A percentile compares a stretch with the other conserved stretches of the same genome.
phyloP scores from a whole-genome alignment of 495 filamentous ascomycete genomes.

The Hypoxylon cercidicola region DNA sequence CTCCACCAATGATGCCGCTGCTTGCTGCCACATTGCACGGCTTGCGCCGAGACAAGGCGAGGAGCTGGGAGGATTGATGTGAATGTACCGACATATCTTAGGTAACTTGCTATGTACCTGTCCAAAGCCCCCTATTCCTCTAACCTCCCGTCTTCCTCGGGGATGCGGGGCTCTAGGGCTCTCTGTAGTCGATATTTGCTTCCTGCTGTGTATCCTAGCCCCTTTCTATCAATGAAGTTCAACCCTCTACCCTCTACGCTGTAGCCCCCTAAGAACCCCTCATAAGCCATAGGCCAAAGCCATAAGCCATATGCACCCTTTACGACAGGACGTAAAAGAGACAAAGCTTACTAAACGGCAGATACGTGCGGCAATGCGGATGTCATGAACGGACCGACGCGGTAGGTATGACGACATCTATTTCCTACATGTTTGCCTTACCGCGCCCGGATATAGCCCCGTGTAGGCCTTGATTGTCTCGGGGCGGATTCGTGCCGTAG shows the following conservation, averaged over 20 bases:
- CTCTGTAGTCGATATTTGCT: not conserved
- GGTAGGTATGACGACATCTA: not conserved
- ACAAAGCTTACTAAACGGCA: not conserved
- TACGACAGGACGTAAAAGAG: not conserved
- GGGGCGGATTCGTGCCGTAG: not conserved
- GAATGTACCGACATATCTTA: not conserved
- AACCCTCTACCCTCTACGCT: not conserved
- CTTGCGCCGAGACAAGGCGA: constrained; percentile 16
- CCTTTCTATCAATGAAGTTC: not conserved
- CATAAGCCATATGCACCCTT: too few relatives aligned
- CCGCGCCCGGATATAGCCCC: not conserved
- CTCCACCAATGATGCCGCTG: constrained; percentile 11
- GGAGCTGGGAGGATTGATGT: constrained; percentile 10
- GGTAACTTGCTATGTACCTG: not conserved
- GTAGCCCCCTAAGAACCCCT: not conserved
- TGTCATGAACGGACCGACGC: not conserved
- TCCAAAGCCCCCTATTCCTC: not conserved
- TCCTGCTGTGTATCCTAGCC: not conserved
- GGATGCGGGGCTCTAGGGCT: not conserved
- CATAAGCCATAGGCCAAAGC: too few relatives aligned
- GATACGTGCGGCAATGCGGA: too few relatives aligned
- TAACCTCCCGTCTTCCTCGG: not conserved
- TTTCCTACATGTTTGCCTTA: too few relatives aligned
- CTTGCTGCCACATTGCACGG: constrained; percentile 19
- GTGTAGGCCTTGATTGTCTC: not conserved